Evolutionary conservation across 805 yeast genomes (phyloP), one percentile per base, ranked within the genome.

Genomic region (Komagataella populi): DNA sequence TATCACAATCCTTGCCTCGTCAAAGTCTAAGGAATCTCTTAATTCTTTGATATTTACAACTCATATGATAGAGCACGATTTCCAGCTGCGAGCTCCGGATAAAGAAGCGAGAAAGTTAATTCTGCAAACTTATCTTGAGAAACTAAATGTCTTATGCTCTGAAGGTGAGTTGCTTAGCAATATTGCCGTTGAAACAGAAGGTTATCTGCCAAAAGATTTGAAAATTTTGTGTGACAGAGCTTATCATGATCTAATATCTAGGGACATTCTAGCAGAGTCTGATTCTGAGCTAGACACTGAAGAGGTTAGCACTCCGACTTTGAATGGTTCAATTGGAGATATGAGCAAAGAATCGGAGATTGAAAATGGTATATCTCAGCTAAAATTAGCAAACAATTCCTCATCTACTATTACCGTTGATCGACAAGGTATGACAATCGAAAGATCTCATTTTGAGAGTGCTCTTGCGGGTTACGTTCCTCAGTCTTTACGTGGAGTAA

Each of bases 131-230:
- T 59, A 58, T 23, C 45, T 65, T n/a, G 18, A 47, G 8, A 51
- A 54, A 3, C 53, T 66, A 20, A 59, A 57, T 0, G 52, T 53
- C 1, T 63, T 74, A 23, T 71, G 75, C 39, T 61, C 70, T 4
- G 66, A 59, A 4, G 66, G 62, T 3, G 68, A 80, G 52, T 70
- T 75, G 47, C 52, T 75, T 8, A 66, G 74, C 23, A 83, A 81
- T 55, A 65, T 83, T 30, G 73, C 83, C 0, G 64, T 77, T 44
- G 91, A 83, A 50, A 85, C 96, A 0, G 98, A 91, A 58, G 98
- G 98, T 0, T 91, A 83, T 62, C 76, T 87, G 24, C 95, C 97
- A 0, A 79, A 81, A 23, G 99, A 91, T 63, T 62, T 91, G 53
- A 78, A 81, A 65, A 76, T 78, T 4, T 67, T 91, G 8, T 73